A percentile compares a stretch with the other conserved stretches of the same genome.
phyloP scores from a whole-genome alignment of 2,329 filamentous ascomycete genomes.

The Bipolaris victoriae region DNA sequence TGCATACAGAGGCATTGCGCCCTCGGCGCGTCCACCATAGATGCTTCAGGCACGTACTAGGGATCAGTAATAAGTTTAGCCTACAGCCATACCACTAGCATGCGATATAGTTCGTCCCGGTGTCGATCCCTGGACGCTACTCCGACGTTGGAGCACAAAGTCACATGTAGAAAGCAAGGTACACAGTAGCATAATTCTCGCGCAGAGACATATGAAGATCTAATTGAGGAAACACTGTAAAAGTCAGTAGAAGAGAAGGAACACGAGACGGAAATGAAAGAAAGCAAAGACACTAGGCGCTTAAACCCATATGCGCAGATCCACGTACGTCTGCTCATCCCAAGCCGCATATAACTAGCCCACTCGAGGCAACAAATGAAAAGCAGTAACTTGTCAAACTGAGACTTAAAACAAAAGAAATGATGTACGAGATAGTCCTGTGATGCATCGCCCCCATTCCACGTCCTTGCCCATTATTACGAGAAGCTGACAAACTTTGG shows the following conservation, averaged over 20 bases:
- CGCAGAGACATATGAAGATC: neutral
- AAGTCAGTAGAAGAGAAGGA: slow-evolving; percentile 4
- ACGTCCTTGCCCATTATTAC: slow-evolving; percentile 15
- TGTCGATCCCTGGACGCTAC: neutral
- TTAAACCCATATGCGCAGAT: slow-evolving; percentile 6
- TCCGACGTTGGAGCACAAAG: neutral
- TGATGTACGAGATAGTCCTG: slow-evolving; percentile 1
- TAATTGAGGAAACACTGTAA: slow-evolving; percentile 6
- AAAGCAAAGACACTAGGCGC: slow-evolving; percentile 5
- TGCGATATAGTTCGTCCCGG: neutral
- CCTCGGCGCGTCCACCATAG: neutral
- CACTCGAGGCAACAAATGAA: slow-evolving; percentile 17
- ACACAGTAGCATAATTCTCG: neutral
- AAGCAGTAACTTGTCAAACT: slow-evolving; percentile 5
- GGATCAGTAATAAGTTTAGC: neutral
- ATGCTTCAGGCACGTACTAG: neutral
- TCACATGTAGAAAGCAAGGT: slow-evolving; percentile 2
- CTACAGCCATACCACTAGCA: neutral
- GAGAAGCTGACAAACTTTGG: slow-evolving; percentile 96
- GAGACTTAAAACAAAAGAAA: slow-evolving; percentile 15
- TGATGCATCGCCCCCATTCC: neutral
- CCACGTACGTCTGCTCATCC: slow-evolving; percentile 4
- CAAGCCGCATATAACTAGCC: slow-evolving; percentile 7
- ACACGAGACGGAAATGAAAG: slow-evolving; percentile 4
- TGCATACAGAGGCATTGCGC: neutral